Evolutionary conservation across 2,329 filamentous ascomycete genomes (phyloP).

Genomic region (Karstenula rhodostoma): DNA sequence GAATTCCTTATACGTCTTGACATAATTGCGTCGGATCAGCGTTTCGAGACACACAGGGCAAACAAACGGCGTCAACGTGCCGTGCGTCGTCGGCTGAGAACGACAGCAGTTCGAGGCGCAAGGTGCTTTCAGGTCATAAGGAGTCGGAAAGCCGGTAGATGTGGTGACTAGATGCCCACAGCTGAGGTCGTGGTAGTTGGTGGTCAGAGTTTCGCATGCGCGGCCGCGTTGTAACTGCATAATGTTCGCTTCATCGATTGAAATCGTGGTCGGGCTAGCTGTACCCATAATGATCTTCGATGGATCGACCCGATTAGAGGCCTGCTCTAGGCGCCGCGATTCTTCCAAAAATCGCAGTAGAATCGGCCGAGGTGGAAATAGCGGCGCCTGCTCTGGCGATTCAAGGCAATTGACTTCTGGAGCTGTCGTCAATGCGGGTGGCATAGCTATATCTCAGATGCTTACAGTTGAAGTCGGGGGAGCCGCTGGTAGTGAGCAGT

Average conservation of each 20-base stretch:
- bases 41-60: constrained; percentile 10
- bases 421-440: too few relatives aligned
- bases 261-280: neutral
- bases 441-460: too few relatives aligned
- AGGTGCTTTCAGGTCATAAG: too few relatives aligned
- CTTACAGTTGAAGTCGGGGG: too few relatives aligned
- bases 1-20: constrained; percentile 12
- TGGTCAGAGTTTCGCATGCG: neutral
- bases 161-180: neutral
- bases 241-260: neutral
- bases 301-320: neutral
- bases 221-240: neutral
- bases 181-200: neutral
- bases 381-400: neutral
- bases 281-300: neutral
- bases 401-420: neutral
- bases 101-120: too few relatives aligned
- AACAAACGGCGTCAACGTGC: constrained; percentile 1
- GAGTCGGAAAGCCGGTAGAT: too few relatives aligned
- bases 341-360: neutral
- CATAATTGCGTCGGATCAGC: constrained; percentile 4
- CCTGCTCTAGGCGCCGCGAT: neutral
- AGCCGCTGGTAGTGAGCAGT: neutral
- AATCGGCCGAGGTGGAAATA: neutral
- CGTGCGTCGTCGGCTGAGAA: neutral